phyloP scores from a whole-genome alignment of 805 yeast species.

The Yarrowia sp. region DNA sequence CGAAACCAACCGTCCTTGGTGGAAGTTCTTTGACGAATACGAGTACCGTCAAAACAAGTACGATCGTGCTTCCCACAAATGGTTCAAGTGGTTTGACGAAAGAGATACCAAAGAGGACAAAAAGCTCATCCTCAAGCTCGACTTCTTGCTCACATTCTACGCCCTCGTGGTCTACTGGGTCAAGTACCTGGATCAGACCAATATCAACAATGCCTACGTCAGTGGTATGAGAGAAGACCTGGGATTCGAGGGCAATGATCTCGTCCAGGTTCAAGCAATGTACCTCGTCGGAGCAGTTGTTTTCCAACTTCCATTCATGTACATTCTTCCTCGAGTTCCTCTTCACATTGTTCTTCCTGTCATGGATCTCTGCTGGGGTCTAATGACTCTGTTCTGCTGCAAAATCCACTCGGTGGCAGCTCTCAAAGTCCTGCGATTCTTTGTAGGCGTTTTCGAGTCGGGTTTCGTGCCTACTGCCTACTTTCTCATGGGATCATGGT shows the following conservation, averaged over 20 bases:
- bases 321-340: conserved; percentile 61
- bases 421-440: conserved; percentile 66
- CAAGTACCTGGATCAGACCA: conserved; percentile 52
- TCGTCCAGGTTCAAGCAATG: conserved; percentile 62
- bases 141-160: conserved; percentile 60
- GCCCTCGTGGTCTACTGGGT: conserved; percentile 70
- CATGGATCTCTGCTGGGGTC: conserved; percentile 70
- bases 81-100: conserved; percentile 64
- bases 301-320: conserved; percentile 69
- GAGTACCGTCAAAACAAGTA: conserved; percentile 40
- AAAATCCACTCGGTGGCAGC: conserved; percentile 58
- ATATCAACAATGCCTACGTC: conserved; percentile 66
- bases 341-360: conserved; percentile 60
- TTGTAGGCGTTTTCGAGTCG: conserved; percentile 72
- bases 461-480: conserved; percentile 60
- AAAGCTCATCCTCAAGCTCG: conserved; percentile 59
- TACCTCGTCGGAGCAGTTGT: conserved; percentile 64
- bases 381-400: conserved; percentile 64
- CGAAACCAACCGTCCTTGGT: conserved; percentile 48
- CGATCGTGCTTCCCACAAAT: conserved; percentile 49
- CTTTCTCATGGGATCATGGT: conserved; percentile 58
- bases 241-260: conserved; percentile 65
- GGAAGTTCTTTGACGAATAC: conserved; percentile 48
- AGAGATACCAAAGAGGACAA: conserved; percentile 58
- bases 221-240: conserved; percentile 65